Conservation (phyloP, 306 rosid species). For the Trichosanthes cucumerina region DNA sequence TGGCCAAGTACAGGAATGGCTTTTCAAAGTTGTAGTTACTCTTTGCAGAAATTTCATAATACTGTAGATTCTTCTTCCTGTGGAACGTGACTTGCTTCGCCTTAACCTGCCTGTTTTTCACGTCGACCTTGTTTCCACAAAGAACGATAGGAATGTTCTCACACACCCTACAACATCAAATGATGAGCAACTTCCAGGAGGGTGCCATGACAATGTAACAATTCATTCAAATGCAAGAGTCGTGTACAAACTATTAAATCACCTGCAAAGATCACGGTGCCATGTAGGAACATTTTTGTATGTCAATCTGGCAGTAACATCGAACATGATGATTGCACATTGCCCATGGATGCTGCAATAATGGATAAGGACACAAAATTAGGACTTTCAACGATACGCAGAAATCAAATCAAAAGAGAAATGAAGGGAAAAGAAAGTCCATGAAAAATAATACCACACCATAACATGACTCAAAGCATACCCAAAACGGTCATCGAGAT, state of each 20-base stretch:
- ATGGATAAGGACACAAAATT: neutral
- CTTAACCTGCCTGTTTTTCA: conserved; percentile 68
- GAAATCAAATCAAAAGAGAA: neutral
- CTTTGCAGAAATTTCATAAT: conserved; percentile 80
- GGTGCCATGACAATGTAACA: neutral
- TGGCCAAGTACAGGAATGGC: conserved; percentile 68
- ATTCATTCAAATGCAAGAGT: too few species aligned
- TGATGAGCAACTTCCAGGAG: neutral
- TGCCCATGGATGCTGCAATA: conserved; percentile 59
- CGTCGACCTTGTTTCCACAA: conserved; percentile 81
- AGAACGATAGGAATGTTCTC: conserved; percentile 76
- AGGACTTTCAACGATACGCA: neutral
- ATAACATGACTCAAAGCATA: neutral
- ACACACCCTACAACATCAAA: conserved; percentile 36
- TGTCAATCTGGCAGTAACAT: conserved; percentile 59
- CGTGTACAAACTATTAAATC: too few species aligned
- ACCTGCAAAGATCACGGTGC: conserved; percentile 63
- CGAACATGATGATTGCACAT: conserved; percentile 75
- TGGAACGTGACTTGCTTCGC: conserved; percentile 79
- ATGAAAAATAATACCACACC: neutral
- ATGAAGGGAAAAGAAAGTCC: neutral
- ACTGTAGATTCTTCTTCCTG: conserved; percentile 74
- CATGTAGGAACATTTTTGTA: conserved; percentile 76
- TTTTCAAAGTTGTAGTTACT: conserved; percentile 78
- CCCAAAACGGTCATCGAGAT: neutral